Percentiles rank a stretch among this genome's conserved stretches.
Evolutionary conservation across 106 monocot species (phyloP).

Genomic region (Narthecium ossifragum): DNA sequence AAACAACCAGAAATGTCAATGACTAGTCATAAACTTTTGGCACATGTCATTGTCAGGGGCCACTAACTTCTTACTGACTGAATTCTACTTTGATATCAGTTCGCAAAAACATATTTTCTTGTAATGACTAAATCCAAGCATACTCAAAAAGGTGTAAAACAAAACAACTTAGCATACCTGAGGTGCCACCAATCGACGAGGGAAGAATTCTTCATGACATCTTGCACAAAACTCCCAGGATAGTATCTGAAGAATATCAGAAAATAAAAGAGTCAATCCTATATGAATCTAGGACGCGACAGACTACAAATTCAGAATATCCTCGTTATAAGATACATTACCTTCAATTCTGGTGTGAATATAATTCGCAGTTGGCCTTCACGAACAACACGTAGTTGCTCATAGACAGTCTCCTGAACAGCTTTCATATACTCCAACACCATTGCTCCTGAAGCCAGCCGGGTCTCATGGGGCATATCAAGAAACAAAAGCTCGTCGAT

Average conservation of each 20-base stretch:
- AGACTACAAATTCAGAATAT: not conserved
- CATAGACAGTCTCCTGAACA: slow-evolving; percentile 86
- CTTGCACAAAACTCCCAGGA: slow-evolving; percentile 96
- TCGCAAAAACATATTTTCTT: no score
- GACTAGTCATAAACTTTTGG: no score
- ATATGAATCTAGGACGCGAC: no score
- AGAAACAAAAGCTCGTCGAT: slow-evolving; percentile 78
- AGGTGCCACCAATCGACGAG: slow-evolving; percentile 77
- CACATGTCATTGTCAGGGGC: no score
- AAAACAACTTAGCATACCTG: slow-evolving; percentile 52
- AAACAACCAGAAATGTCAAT: no score
- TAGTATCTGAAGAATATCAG: slow-evolving; percentile 57
- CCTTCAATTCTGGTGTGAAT: slow-evolving; percentile 94
- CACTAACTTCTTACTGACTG: no score
- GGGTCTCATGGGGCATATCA: slow-evolving; percentile 69
- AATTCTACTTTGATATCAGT: no score
- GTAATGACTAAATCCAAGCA: no score
- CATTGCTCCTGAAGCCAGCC: slow-evolving; percentile 65
- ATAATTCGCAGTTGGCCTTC: slow-evolving; percentile 82
- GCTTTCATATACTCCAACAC: slow-evolving; percentile 85
- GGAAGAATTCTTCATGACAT: slow-evolving; percentile 80
- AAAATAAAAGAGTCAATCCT: not conserved
- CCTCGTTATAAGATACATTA: slow-evolving; percentile 1
- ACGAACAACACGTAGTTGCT: slow-evolving; percentile 79
- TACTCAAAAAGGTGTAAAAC: no score